A percentile compares a stretch with the other conserved stretches of the same genome.
Evolutionary conservation across 305 asterid species (phyloP).

Genomic region (Stenogyne calaminthoides): DNA sequence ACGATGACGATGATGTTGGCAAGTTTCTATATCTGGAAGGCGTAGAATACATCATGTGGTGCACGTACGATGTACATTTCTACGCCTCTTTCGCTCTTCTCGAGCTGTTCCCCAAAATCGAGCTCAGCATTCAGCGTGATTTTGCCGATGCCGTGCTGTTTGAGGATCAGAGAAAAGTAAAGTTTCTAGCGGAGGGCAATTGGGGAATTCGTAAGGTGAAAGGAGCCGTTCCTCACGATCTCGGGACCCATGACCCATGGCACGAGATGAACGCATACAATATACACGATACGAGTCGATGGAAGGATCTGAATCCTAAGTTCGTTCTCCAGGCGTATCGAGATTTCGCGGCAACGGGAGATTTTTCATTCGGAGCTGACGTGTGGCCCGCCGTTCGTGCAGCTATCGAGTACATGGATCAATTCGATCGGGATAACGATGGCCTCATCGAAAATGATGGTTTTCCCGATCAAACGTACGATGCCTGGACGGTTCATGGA

Average conservation of each 20-base stretch:
- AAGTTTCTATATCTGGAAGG: constrained; percentile 94
- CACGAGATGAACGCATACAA: constrained; percentile 99
- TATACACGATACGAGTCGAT: constrained; percentile 91
- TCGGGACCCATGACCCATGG: constrained; percentile 99
- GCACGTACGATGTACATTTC: constrained; percentile 97
- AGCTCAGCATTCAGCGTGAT: constrained; percentile 96
- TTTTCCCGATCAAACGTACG: constrained; percentile 97
- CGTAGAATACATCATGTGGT: constrained; percentile 98
- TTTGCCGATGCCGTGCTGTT: constrained; percentile 83
- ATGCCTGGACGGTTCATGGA: constrained; percentile 98
- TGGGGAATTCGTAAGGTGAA: constrained; percentile 91
- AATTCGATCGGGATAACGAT: constrained; percentile 79
- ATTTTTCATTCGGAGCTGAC: constrained; percentile 78
- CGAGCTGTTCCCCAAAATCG: constrained; percentile 90
- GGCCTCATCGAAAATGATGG: constrained; percentile 94
- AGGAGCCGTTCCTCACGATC: constrained; percentile 98
- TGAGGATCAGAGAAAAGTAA: constrained; percentile 86
- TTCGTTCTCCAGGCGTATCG: constrained; percentile 95
- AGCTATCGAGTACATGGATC: constrained; percentile 97
- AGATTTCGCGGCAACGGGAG: constrained; percentile 91
- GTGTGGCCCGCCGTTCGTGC: constrained; percentile 99
- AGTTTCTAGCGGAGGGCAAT: constrained; percentile 87
- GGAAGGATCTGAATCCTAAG: constrained; percentile 97
- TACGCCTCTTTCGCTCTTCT: constrained; percentile 99
- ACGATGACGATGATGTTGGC: constrained; percentile 78